Conservation (phyloP, 2,329 filamentous ascomycete genomes). For the Alternaria arborescens region DNA sequence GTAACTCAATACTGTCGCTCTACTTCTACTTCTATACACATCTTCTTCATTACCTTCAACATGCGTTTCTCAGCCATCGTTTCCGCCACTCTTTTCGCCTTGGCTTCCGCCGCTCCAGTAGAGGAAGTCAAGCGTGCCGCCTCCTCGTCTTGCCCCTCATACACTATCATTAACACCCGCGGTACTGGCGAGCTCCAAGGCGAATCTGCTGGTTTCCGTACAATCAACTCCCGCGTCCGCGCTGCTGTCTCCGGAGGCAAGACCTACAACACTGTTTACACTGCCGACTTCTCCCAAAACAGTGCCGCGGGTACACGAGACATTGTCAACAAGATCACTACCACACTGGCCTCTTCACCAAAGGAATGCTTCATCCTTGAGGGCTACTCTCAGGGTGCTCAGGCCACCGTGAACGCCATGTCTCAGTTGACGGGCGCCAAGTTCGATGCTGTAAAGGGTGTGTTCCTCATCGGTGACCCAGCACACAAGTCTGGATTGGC, state of each 20-base stretch:
- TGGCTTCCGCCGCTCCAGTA: constrained; percentile 19
- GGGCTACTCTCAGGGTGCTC: constrained; percentile 51
- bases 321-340: constrained; percentile 46
- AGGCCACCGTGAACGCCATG: constrained; percentile 48
- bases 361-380: constrained; percentile 50
- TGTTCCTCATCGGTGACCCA: constrained; percentile 49
- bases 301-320: constrained; percentile 6
- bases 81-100: constrained; percentile 17
- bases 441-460: constrained; percentile 49
- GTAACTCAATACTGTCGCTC: neutral
- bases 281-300: constrained; percentile 39
- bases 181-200: constrained; percentile 31
- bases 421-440: constrained; percentile 40
- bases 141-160: constrained; percentile 24
- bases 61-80: constrained; percentile 24
- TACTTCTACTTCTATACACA: neutral
- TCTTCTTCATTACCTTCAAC: neutral
- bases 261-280: constrained; percentile 49
- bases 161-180: constrained; percentile 37
- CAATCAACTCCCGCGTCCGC: constrained; percentile 45
- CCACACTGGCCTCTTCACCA: constrained; percentile 32
- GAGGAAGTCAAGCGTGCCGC: constrained; percentile 6
- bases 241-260: constrained; percentile 41
- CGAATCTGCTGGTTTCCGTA: constrained; percentile 37
- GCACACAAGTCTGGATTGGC: constrained; percentile 42